Base-by-base conservation (phyloP, 2,329 filamentous ascomycete genomes). In the Mariannaea sp. region DNA sequence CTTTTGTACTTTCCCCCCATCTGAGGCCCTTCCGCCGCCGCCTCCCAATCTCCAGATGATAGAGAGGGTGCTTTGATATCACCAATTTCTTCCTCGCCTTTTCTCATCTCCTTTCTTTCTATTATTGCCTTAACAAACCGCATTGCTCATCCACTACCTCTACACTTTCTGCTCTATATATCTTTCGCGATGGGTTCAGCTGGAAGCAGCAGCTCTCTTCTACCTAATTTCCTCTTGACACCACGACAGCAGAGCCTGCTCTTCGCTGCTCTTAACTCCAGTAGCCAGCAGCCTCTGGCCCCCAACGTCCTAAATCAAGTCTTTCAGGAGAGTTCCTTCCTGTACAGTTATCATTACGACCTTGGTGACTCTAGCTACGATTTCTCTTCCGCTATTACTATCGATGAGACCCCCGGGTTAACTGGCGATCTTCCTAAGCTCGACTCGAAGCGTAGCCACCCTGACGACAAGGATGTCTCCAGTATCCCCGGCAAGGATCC, bases 301-400 rank as follows among this genome's bases (percentile, higher is more conserved):
- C 63, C 69, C 29, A 60, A 73, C 17, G 59, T 69, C n/a, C 70
- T 66, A 55, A 73, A 76, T 33, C 49, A 64, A 49, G 80, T 77
- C 58, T 81, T 84, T 38, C 84, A 91, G 27, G 88, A 92, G 42
- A 94, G 88, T 59, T 90, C 92, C 0, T 92, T 87, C 67, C 79
- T 95, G 53, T 91, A 96, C 68, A 71, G 70, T 59, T 94, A 92
- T 65, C 86, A 89, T 61, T 87, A 89, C 60, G 86, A 89, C 40
- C 85, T 91, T 53, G 90, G 92, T 54, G 89, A 92, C 66, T 82
- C 81, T 29, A 86, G 80, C 68, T 92, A 91, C 69, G 89, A 92
- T 63, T 92, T 92, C 45, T 74, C 71, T 17, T 70, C 72, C 56
- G 75, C 75, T 57, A 73, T 74, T 30, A 55, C 42, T 17, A 38